These are phyloP conservation scores for Linderniella brevidens DNA, from an alignment of 257 asterid genomes.

Conservation along the genomic window DNA sequence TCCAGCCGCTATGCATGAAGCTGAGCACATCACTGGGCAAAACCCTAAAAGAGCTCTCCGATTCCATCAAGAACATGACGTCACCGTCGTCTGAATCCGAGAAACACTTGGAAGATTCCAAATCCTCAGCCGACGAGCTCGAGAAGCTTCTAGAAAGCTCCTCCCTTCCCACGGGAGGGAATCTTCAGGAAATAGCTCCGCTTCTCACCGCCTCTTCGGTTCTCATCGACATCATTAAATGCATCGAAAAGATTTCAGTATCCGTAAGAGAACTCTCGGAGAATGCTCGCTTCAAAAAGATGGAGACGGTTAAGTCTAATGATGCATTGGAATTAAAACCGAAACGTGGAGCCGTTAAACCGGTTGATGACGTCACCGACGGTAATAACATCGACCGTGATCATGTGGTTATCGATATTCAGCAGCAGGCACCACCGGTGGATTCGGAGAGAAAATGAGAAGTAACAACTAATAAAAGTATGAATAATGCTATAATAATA, in stretches of 20 bases:
- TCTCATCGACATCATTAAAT: constrained; percentile 25
- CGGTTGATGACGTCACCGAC: constrained; percentile 9
- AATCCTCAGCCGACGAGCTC: constrained; percentile 26
- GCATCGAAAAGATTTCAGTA: constrained; percentile 24
- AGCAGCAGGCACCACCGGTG: too few relatives aligned
- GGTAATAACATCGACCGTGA: too few relatives aligned
- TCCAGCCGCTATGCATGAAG: constrained; percentile 13
- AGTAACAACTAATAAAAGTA: too few relatives aligned
- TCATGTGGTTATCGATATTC: too few relatives aligned
- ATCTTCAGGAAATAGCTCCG: constrained; percentile 22
- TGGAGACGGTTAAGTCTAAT: too few relatives aligned
- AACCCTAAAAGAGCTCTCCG: constrained; percentile 27
- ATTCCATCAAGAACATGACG: constrained; percentile 22
- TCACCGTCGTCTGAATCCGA: constrained; percentile 14
- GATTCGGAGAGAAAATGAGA: too few relatives aligned
- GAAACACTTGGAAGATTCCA: background rate
- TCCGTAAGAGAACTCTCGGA: constrained; percentile 24
- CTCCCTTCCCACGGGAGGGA: constrained; percentile 9
- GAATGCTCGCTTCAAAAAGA: constrained; percentile 21
- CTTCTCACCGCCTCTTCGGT: constrained; percentile 23
- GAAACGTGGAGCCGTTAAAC: constrained; percentile 22
- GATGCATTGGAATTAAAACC: too few relatives aligned
- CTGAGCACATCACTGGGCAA: constrained; percentile 35
- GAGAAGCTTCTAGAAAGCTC: constrained; percentile 13
- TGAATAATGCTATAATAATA: too few relatives aligned